Conservation (phyloP, 805 yeast species). For the Komagataella pastoris region DNA sequence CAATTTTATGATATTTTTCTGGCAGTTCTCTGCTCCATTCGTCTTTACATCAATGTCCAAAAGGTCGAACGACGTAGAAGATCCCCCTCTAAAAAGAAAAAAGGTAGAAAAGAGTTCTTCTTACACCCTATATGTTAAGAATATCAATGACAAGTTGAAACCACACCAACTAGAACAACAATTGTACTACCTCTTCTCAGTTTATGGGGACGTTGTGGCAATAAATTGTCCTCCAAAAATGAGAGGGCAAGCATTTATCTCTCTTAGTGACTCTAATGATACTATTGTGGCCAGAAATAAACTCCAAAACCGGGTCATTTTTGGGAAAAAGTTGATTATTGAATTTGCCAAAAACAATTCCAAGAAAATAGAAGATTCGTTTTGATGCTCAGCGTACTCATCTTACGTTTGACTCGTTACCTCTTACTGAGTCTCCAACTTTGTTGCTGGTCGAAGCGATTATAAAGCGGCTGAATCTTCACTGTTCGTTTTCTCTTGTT, state of each 20-base stretch:
- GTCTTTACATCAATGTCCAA: background rate
- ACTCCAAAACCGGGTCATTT: constrained; percentile 32
- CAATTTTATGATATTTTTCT: background rate
- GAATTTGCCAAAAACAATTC: constrained; percentile 25
- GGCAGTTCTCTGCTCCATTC: background rate
- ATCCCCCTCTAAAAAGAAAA: background rate
- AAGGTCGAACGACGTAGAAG: background rate
- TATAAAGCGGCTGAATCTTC: constrained; percentile 62
- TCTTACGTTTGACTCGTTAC: constrained; percentile 7
- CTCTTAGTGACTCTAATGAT: constrained; percentile 31
- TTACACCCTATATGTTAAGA: constrained; percentile 43
- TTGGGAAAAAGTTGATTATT: constrained; percentile 36
- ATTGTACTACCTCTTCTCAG: constrained; percentile 43
- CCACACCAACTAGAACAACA: constrained; percentile 30
- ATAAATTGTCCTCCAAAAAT: constrained; percentile 24
- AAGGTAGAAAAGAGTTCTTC: background rate
- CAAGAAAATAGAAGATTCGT: constrained; percentile 8
- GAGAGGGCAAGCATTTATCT: constrained; percentile 60
- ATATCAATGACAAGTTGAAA: constrained; percentile 44
- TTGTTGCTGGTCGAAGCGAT: constrained; percentile 43
- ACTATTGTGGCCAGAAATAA: constrained; percentile 38
- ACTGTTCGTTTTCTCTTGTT: constrained; percentile 42
- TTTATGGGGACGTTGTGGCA: constrained; percentile 53
- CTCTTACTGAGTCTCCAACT: constrained; percentile 64
- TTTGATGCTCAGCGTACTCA: background rate